A percentile compares a stretch with the other conserved stretches of the same genome.
Evolutionary conservation across 1,139 yeast genomes (phyloP).

Genomic region (Saccharomycopsis hybrid): DNA sequence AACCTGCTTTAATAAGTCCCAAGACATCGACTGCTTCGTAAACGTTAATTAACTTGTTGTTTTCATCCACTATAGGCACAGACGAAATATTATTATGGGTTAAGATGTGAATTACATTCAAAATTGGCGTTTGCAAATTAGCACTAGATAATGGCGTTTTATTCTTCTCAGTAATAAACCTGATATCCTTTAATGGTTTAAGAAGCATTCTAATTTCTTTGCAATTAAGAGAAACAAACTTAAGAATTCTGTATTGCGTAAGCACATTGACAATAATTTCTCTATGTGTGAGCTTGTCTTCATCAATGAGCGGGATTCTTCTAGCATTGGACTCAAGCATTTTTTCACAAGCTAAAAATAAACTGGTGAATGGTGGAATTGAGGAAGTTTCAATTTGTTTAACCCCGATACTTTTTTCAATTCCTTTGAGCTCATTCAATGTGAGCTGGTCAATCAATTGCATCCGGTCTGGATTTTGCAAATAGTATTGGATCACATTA

Average conservation of each 20-base stretch:
- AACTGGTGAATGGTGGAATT: slow-evolving; percentile 84
- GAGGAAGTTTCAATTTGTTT: slow-evolving; percentile 83
- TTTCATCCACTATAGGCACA: slow-evolving; percentile 85
- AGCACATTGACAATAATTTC: slow-evolving; percentile 93
- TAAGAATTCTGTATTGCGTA: slow-evolving; percentile 92
- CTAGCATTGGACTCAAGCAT: slow-evolving; percentile 89
- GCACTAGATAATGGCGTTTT: slow-evolving; percentile 66
- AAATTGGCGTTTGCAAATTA: slow-evolving; percentile 86
- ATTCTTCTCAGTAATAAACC: slow-evolving; percentile 42
- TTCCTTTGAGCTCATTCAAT: slow-evolving; percentile 75
- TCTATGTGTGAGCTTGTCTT: slow-evolving; percentile 86
- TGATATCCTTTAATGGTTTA: slow-evolving; percentile 65
- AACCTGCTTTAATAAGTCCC: slow-evolving; percentile 89
- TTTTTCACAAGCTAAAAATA: slow-evolving; percentile 89
- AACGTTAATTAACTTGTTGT: slow-evolving; percentile 71
- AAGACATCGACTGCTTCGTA: slow-evolving; percentile 96
- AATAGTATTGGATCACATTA: slow-evolving; percentile 91
- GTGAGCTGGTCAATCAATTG: slow-evolving; percentile 85
- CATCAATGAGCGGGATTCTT: slow-evolving; percentile 90
- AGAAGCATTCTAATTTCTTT: slow-evolving; percentile 84
- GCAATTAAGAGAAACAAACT: slow-evolving; percentile 93
- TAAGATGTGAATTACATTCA: slow-evolving; percentile 82
- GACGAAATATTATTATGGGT: slow-evolving; percentile 80
- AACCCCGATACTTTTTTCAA: slow-evolving; percentile 74
- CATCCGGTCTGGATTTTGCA: slow-evolving; percentile 84